These are phyloP conservation scores for Omphalotus guepiniiformis DNA, from an alignment of 768 basidiomycete species.

Conservation along the genomic window DNA sequence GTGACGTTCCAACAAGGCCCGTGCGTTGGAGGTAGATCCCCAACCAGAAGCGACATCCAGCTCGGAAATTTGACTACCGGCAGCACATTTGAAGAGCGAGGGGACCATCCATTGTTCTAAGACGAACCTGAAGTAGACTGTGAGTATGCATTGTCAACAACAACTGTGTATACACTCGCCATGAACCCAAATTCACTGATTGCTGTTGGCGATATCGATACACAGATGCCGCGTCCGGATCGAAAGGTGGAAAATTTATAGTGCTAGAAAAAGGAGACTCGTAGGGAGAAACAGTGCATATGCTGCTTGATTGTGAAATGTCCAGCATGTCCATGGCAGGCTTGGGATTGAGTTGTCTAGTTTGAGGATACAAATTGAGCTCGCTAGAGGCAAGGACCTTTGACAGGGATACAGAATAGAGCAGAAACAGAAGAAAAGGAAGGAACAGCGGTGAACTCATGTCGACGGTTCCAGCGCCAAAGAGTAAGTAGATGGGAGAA, in stretches of 20 bases:
- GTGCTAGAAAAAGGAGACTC: too few species aligned
- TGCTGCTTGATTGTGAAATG: too few species aligned
- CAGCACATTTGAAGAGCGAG: constrained; percentile 56
- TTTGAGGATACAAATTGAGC: too few species aligned
- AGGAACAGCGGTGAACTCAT: too few species aligned
- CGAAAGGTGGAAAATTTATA: constrained; percentile 49
- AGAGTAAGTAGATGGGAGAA: too few species aligned
- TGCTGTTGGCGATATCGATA: constrained; percentile 63
- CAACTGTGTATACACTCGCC: constrained; percentile 28
- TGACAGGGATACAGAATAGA: too few species aligned
- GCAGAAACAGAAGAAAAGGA: too few species aligned
- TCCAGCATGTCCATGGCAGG: too few species aligned
- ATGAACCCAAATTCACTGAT: constrained; percentile 62
- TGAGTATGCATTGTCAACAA: not conserved
- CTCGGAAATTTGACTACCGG: constrained; percentile 48
- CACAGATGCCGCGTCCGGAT: constrained; percentile 43
- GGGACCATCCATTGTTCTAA: constrained; percentile 76
- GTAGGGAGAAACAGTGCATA: too few species aligned
- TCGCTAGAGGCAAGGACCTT: too few species aligned
- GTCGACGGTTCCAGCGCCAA: too few species aligned
- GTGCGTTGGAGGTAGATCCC: constrained; percentile 39
- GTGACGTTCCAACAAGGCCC: constrained; percentile 58
- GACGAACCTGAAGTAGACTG: constrained; percentile 48
- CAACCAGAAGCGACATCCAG: constrained; percentile 66
- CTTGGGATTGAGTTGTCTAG: too few species aligned